A percentile compares a stretch with the other conserved stretches of the same genome.
Evolutionary conservation across 371 early-diverging fungal species (phyloP).

Genomic region (Blakeslea trispora): DNA sequence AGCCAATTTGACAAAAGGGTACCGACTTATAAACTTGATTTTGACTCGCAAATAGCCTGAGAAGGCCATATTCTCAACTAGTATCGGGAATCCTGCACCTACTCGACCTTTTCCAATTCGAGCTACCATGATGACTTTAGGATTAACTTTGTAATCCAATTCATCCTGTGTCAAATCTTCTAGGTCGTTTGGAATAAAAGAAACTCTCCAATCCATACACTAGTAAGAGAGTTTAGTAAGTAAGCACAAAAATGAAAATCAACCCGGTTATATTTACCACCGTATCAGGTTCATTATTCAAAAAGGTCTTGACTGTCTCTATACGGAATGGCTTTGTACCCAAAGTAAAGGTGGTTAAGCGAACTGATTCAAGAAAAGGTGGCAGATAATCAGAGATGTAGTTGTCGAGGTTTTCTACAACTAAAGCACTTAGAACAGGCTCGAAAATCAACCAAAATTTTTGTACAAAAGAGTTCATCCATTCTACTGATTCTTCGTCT

Average conservation of each 20-base stretch:
- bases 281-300: slow-evolving; percentile 76
- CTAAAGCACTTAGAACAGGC: slow-evolving; percentile 81
- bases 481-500: slow-evolving; percentile 88
- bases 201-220: slow-evolving; percentile 92
- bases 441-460: slow-evolving; percentile 97
- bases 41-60: slow-evolving; percentile 81
- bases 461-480: slow-evolving; percentile 94
- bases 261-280: slow-evolving; percentile 55
- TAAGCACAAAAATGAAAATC: too few species aligned
- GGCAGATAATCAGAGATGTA: slow-evolving; percentile 83
- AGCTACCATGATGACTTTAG: slow-evolving; percentile 89
- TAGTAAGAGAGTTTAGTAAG: too few species aligned
- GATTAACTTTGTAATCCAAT: slow-evolving; percentile 74
- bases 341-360: slow-evolving; percentile 93
- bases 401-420: slow-evolving; percentile 76
- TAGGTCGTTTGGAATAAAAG: slow-evolving; percentile 83
- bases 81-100: slow-evolving; percentile 92
- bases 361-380: slow-evolving; percentile 88
- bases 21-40: slow-evolving; percentile 82
- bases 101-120: slow-evolving; percentile 88
- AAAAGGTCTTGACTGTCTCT: slow-evolving; percentile 80
- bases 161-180: slow-evolving; percentile 68
- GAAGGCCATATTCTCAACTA: slow-evolving; percentile 93
- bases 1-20: slow-evolving; percentile 89
- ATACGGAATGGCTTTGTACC: slow-evolving; percentile 96